A percentile compares a stretch with the other conserved stretches of the same genome.
These are phyloP conservation scores for Zalerion maritima DNA, from an alignment of 495 filamentous ascomycete species.

Conservation along the genomic window DNA sequence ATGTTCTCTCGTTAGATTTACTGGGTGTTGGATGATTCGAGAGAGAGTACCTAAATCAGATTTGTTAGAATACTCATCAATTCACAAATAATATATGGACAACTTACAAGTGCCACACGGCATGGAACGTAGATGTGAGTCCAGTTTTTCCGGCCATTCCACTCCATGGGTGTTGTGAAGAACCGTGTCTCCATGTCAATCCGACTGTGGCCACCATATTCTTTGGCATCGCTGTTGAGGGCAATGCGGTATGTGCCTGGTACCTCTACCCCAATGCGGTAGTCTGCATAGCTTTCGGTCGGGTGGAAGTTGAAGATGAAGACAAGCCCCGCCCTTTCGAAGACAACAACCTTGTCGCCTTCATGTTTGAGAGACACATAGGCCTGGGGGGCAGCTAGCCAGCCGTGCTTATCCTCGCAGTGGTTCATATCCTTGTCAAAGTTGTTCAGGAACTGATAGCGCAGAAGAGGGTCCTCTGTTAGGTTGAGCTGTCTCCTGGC, in stretches of 20 bases:
- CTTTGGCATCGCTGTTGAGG: constrained; percentile 63
- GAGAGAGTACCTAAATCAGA: too few relatives aligned
- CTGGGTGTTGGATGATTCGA: too few relatives aligned
- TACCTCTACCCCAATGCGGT: constrained; percentile 74
- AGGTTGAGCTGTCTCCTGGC: constrained; percentile 91
- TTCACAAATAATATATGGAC: too few relatives aligned
- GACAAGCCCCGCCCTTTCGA: constrained; percentile 78
- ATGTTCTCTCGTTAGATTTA: too few relatives aligned
- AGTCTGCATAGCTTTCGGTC: constrained; percentile 77
- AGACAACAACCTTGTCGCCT: constrained; percentile 85
- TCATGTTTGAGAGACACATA: constrained; percentile 93
- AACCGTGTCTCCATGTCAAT: constrained; percentile 66
- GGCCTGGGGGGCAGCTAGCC: constrained; percentile 77
- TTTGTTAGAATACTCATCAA: too few relatives aligned
- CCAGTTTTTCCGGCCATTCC: constrained; percentile 83
- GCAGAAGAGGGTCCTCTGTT: constrained; percentile 67
- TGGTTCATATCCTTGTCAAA: constrained; percentile 89
- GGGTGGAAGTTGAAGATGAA: constrained; percentile 97
- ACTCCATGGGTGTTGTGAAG: constrained; percentile 77
- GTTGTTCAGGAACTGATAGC: constrained; percentile 85
- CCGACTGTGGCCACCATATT: constrained; percentile 65
- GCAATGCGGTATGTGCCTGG: constrained; percentile 80
- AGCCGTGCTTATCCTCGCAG: constrained; percentile 77
- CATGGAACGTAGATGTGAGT: constrained; percentile 83
- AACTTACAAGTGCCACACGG: constrained; percentile 73